Evolutionary conservation across 108 stramenopile species (phyloP).

Genomic region (Nitzschia palea): DNA sequence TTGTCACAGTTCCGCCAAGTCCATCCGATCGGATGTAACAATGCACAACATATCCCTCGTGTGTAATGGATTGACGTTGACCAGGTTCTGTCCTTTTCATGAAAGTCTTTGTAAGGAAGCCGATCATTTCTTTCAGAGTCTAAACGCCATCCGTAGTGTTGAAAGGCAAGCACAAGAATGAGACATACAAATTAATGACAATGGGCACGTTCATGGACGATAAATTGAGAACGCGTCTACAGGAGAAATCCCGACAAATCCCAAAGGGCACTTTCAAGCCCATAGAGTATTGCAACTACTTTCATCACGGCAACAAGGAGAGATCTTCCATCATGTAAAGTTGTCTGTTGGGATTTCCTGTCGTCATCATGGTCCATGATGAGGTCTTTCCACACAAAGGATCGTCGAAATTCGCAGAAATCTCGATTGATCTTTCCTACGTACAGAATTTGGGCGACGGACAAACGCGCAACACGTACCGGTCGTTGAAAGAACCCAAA

Average conservation of each 20-base stretch:
- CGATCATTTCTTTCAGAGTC: constrained; percentile 97
- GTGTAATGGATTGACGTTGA: constrained; percentile 97
- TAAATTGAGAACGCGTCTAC: not conserved
- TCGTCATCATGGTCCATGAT: too few relatives aligned
- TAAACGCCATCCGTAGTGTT: constrained; percentile 11
- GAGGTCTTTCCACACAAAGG: too few relatives aligned
- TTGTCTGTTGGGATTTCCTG: too few relatives aligned
- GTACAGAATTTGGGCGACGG: too few relatives aligned
- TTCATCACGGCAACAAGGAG: too few relatives aligned
- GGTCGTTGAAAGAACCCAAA: constrained; percentile 93
- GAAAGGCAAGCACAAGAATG: not conserved
- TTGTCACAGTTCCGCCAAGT: constrained; percentile 89
- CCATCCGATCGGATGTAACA: constrained; percentile 97
- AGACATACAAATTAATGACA: not conserved
- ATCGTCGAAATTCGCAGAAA: too few relatives aligned
- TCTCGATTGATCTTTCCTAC: too few relatives aligned
- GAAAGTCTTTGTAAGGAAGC: constrained; percentile 97
- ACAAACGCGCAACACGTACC: constrained; percentile 39
- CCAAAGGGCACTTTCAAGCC: too few relatives aligned
- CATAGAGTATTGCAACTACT: too few relatives aligned
- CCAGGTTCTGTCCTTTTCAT: constrained; percentile 94
- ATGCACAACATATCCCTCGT: constrained; percentile 98
- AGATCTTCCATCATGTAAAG: too few relatives aligned
- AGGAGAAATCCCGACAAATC: too few relatives aligned
- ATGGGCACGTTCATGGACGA: not conserved